Percentiles rank a stretch among this genome's conserved stretches.
These are phyloP conservation scores for Kuraishia piskuri DNA, from an alignment of 805 yeast species.

Conservation along the genomic window DNA sequence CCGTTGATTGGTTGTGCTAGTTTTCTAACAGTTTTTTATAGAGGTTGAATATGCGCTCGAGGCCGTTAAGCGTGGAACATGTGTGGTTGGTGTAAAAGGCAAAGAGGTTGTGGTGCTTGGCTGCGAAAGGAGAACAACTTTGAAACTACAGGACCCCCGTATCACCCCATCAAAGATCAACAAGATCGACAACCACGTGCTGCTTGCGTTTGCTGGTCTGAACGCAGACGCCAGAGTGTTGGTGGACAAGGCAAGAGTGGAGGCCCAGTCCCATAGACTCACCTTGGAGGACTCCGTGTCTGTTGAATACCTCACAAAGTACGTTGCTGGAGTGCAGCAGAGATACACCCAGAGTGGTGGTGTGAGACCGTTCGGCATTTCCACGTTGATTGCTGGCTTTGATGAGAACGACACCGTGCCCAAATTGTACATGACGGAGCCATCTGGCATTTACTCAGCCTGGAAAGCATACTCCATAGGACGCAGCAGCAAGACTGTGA, in stretches of 20 bases:
- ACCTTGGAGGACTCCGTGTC: slow-evolving; percentile 93
- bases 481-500: slow-evolving; percentile 87
- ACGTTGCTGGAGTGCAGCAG: slow-evolving; percentile 97
- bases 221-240: slow-evolving; percentile 97
- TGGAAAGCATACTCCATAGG: slow-evolving; percentile 99
- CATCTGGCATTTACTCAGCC: slow-evolving; percentile 93
- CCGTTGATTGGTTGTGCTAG: no score
- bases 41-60: slow-evolving; percentile 96
- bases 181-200: slow-evolving; percentile 81
- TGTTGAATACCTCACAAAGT: slow-evolving; percentile 85
- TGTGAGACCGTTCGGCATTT: slow-evolving; percentile 95
- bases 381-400: slow-evolving; percentile 92
- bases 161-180: slow-evolving; percentile 94
- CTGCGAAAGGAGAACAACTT: slow-evolving; percentile 92
- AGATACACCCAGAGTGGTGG: slow-evolving; percentile 97
- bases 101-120: slow-evolving; percentile 84
- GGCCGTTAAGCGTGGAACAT: slow-evolving; percentile 97
- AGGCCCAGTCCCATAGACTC: slow-evolving; percentile 90
- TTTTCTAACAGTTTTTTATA: slow-evolving; percentile 26
- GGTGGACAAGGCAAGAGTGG: slow-evolving; percentile 91
- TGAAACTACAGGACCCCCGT: slow-evolving; percentile 93
- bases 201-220: slow-evolving; percentile 92
- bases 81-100: slow-evolving; percentile 97
- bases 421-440: slow-evolving; percentile 88
- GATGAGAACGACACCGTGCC: slow-evolving; percentile 80